phyloP scores from a whole-genome alignment of 192 early-diverging fungal genomes.

The Diversispora eburnea region DNA sequence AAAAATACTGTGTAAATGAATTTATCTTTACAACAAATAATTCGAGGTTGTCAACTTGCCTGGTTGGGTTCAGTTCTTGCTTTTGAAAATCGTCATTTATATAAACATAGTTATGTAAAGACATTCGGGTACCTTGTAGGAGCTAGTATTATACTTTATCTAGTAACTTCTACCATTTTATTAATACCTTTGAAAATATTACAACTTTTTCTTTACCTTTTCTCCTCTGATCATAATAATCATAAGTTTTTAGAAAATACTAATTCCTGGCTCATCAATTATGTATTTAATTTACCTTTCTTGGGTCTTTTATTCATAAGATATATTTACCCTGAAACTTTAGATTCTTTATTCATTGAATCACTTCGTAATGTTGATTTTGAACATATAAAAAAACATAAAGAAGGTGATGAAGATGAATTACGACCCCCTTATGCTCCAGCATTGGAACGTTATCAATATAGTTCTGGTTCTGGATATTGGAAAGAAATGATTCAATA shows the following conservation, averaged over 20 bases:
- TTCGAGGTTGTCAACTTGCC: conserved; percentile 14
- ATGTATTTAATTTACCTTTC: conserved; percentile 39
- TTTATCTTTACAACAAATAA: conserved; percentile 23
- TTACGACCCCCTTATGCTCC: conserved; percentile 40
- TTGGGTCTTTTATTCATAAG: conserved; percentile 51
- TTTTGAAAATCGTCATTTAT: conserved; percentile 27
- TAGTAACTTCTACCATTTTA: neutral
- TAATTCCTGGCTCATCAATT: conserved; percentile 10
- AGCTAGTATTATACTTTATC: conserved; percentile 8
- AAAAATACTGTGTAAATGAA: conserved; percentile 4
- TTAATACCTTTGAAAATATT: conserved; percentile 19
- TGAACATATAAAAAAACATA: conserved; percentile 37
- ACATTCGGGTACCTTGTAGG: neutral
- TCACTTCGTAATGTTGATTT: conserved; percentile 45
- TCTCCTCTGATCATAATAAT: neutral
- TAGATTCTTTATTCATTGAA: conserved; percentile 59
- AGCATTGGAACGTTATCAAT: conserved; percentile 33
- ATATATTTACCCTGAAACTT: conserved; percentile 55
- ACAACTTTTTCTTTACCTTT: conserved; percentile 9
- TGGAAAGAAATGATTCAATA: conserved; percentile 55
- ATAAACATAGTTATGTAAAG: conserved; percentile 20
- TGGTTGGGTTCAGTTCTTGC: conserved; percentile 17
- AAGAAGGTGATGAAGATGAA: conserved; percentile 29
- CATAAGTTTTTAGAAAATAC: neutral
- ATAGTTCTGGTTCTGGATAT: conserved; percentile 33